Percentiles rank a stretch among this genome's conserved stretches.
phyloP scores from a whole-genome alignment of 257 asterid species.

The Solanum dulcamara region DNA sequence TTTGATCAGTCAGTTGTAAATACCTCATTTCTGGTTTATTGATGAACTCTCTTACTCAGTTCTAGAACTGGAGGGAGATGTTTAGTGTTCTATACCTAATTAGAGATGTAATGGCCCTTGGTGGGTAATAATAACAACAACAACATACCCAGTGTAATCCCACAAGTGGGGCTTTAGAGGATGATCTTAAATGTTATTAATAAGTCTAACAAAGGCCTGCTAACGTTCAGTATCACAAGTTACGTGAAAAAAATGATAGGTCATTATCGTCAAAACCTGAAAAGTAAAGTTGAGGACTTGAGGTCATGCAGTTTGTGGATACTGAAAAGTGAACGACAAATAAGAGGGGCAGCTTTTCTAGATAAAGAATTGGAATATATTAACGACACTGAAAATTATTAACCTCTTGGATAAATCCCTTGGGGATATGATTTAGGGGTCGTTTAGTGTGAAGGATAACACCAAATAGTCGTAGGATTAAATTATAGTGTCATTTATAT shows the following conservation, averaged over 20 bases:
- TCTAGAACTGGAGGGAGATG: neutral
- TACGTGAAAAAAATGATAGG: neutral
- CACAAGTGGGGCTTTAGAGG: neutral
- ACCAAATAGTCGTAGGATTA: too few relatives aligned
- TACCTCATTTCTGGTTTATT: neutral
- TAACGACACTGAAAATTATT: neutral
- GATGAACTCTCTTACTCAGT: neutral
- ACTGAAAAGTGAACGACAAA: neutral
- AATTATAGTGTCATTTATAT: too few relatives aligned
- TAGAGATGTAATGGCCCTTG: neutral
- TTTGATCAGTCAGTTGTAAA: neutral
- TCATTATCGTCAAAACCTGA: neutral
- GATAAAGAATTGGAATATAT: neutral
- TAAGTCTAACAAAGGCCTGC: neutral
- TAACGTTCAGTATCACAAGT: neutral
- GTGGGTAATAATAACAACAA: neutral
- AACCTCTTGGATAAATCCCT: neutral
- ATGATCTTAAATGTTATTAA: neutral
- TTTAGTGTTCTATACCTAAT: neutral
- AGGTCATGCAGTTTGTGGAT: neutral
- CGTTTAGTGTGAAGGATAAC: too few relatives aligned
- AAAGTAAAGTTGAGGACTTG: neutral
- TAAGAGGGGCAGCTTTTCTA: neutral
- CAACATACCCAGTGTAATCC: neutral
- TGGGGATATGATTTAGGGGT: neutral